These are phyloP conservation scores for Fraxinus paxiana DNA, from an alignment of 305 asterid genomes.

Conservation along the genomic window DNA sequence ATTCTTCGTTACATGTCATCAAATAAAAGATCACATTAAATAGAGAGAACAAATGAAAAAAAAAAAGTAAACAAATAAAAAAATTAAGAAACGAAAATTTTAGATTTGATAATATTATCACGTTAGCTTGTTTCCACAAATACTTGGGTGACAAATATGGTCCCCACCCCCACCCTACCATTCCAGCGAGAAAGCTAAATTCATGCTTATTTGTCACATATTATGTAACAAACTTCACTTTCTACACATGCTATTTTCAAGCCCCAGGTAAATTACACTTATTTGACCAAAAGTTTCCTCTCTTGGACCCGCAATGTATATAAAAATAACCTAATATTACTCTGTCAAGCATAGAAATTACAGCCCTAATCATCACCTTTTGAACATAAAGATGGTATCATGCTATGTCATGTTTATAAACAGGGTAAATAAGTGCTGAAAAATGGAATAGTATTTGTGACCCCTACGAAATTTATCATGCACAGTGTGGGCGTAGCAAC, in stretches of 20 bases:
- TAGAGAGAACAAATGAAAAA: background rate
- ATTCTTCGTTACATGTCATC: background rate
- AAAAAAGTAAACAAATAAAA: background rate
- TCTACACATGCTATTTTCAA: constrained; percentile 23
- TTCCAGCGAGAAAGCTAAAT: constrained; percentile 24
- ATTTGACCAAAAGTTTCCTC: background rate
- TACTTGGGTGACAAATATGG: constrained; percentile 26
- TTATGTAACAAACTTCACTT: constrained; percentile 17
- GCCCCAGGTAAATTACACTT: constrained; percentile 7
- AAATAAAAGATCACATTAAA: too few relatives aligned
- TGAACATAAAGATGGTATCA: background rate
- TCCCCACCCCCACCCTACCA: constrained; percentile 17
- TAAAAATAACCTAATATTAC: background rate
- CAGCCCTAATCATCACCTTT: constrained; percentile 25
- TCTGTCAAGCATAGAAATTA: constrained; percentile 24
- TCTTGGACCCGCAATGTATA: constrained; percentile 27
- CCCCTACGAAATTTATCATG: too few relatives aligned
- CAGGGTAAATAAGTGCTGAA: background rate
- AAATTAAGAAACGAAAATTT: background rate
- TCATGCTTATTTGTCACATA: constrained; percentile 21
- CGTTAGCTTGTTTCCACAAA: constrained; percentile 15
- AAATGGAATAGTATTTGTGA: too few relatives aligned
- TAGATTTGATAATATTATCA: constrained; percentile 20
- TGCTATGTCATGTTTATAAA: background rate
- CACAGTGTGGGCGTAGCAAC: too few relatives aligned